phyloP scores from a whole-genome alignment of 345 rosid species.

The Zanthoxylum bungeanum region DNA sequence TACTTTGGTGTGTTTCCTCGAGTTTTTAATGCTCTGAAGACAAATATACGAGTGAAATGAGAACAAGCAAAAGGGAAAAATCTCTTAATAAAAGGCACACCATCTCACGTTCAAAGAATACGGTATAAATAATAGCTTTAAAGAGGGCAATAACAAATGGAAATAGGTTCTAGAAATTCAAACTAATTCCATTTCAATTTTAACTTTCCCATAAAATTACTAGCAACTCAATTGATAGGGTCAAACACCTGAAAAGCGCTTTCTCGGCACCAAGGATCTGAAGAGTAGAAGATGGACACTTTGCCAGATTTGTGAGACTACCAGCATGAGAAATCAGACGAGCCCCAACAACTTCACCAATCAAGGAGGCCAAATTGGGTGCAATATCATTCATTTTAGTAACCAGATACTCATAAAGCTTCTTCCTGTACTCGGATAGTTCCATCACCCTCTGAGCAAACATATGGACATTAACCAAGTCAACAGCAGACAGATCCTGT shows the following conservation, averaged over 20 bases:
- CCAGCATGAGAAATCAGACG: conserved; percentile 97
- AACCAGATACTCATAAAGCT: conserved; percentile 75
- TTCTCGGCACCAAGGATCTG: conserved; percentile 98
- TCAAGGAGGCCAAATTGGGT: conserved; percentile 87
- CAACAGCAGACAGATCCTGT: conserved; percentile 78
- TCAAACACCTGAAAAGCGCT: conserved; percentile 83
- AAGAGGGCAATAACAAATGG: background rate
- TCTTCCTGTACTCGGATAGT: conserved; percentile 85
- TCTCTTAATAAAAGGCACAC: background rate
- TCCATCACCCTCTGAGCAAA: conserved; percentile 86
- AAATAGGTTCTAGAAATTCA: background rate
- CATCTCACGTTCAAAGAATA: background rate
- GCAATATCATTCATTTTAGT: conserved; percentile 94
- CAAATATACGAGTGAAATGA: background rate
- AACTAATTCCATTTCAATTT: background rate
- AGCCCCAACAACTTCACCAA: conserved; percentile 93
- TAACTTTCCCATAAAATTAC: background rate
- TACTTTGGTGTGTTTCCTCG: conserved; percentile 95
- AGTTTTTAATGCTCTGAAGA: conserved; percentile 83
- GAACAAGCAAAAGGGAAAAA: background rate
- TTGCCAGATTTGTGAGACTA: conserved; percentile 93
- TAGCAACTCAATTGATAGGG: background rate
- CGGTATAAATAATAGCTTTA: background rate
- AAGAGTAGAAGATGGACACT: conserved; percentile 97
- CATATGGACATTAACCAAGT: conserved; percentile 76